Evolutionary conservation across 2,329 filamentous ascomycete species (phyloP).

Genomic region (Diaporthe ilicicola): DNA sequence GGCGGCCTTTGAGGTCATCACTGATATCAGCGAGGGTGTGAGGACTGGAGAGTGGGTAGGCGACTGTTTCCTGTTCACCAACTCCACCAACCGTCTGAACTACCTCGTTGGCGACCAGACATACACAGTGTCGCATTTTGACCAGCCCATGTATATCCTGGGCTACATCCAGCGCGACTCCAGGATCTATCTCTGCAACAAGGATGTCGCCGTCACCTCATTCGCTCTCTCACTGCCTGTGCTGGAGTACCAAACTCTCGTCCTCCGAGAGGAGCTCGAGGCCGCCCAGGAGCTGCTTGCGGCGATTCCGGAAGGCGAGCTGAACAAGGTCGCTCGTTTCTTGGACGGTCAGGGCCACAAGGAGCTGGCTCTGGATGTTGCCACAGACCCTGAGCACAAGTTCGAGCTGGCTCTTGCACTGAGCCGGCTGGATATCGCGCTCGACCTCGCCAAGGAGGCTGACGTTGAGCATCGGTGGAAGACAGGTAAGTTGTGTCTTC

Average conservation of each 20-base stretch:
- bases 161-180: constrained; percentile 96
- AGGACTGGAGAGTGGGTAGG: constrained; percentile 97
- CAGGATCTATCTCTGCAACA: constrained; percentile 94
- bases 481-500: constrained; percentile 51
- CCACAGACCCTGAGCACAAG: constrained; percentile 94
- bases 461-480: constrained; percentile 99
- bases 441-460: constrained; percentile 82
- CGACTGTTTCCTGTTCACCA: constrained; percentile 99
- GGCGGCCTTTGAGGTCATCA: constrained; percentile 94
- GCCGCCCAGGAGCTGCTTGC: constrained; percentile 85
- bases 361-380: constrained; percentile 91
- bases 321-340: constrained; percentile 98
- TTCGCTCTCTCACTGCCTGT: constrained; percentile 92
- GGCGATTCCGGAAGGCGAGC: constrained; percentile 88
- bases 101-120: constrained; percentile 98
- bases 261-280: constrained; percentile 93
- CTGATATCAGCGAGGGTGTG: constrained; percentile 92
- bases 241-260: constrained; percentile 95
- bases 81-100: constrained; percentile 94
- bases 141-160: constrained; percentile 92
- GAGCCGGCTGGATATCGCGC: constrained; percentile 83
- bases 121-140: constrained; percentile 97
- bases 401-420: constrained; percentile 90
- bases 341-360: constrained; percentile 97
- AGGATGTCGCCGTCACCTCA: constrained; percentile 91